Conservation (phyloP, 2,329 filamentous ascomycete species). For the Stachybotrys chartarum region DNA sequence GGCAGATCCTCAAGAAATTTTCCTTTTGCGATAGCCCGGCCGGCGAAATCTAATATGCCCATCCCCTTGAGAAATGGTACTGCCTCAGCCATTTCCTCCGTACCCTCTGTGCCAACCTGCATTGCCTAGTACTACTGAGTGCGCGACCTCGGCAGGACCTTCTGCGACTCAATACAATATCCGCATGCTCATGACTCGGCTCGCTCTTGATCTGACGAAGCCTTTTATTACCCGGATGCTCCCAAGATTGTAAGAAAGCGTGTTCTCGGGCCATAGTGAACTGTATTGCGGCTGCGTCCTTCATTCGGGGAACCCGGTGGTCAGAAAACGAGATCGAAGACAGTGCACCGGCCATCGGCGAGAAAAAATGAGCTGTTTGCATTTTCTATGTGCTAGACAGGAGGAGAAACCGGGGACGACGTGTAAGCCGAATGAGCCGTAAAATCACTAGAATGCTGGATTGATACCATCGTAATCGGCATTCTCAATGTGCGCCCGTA, state of each 20-base stretch:
- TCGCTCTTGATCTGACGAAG: too few relatives aligned
- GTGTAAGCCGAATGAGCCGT: neutral
- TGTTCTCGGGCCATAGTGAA: conserved; percentile 25
- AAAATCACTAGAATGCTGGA: conserved; percentile 14
- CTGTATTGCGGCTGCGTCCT: conserved; percentile 16
- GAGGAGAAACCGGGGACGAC: too few relatives aligned
- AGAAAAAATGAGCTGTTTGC: neutral
- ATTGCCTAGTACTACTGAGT: conserved; percentile 7
- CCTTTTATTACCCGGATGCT: too few relatives aligned
- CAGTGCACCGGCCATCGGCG: conserved; percentile 1
- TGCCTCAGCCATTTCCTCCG: conserved; percentile 22
- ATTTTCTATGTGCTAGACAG: too few relatives aligned
- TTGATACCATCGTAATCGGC: conserved; percentile 17
- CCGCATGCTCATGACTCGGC: too few relatives aligned
- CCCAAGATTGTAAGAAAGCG: conserved; percentile 21
- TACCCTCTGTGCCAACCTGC: conserved; percentile 20
- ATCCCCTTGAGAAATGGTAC: conserved; percentile 22
- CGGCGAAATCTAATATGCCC: conserved; percentile 20
- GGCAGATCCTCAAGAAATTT: conserved; percentile 20
- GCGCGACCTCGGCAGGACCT: too few relatives aligned
- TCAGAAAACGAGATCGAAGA: conserved; percentile 9
- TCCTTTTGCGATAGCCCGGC: conserved; percentile 29
- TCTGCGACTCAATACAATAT: too few relatives aligned
- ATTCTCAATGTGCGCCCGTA: conserved; percentile 20
- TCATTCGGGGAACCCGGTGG: conserved; percentile 28